Base-by-base conservation (phyloP, 2,329 filamentous ascomycete species). In the Lachnellula suecica region DNA sequence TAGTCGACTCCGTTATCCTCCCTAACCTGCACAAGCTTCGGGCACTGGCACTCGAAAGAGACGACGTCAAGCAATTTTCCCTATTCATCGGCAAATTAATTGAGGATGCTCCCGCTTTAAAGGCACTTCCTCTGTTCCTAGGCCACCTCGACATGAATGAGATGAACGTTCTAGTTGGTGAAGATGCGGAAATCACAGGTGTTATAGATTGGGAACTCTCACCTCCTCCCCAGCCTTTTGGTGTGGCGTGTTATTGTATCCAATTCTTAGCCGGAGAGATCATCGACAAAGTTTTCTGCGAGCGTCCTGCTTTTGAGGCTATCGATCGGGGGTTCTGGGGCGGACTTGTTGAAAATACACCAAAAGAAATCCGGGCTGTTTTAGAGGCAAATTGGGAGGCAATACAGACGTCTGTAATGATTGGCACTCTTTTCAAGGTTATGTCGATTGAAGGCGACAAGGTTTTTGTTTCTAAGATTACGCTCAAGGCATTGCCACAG, bases 111-210 rank as follows among this genome's bases (percentile, higher is more conserved):
- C 25, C 37, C n/a, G 7, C 47, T 34, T 31, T 51, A 19, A 51
- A 51, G 22, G 25, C 20, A 44, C 41, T 51, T 23, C 48, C 48
- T n/a, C 27, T 51, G n/a, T 51, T 51, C 49, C n/a, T 51, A 3
- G 29, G 22, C 13, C 34, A 42, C 31, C 22, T 51, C 25, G 31
- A 45, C 24, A 23, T 51, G 31, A 46, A 45, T 42, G 29, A 45
- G 29, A 37, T 51, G 41, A 51, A 51, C 19, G 37, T 51, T 40
- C 25, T 51, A 15, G 42, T 46, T n/a, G 43, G n/a, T 20, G 49
- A 51, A 31, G 29, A 46, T 41, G 20, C 31, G 11, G 27, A 51
- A 34, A 34, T 51, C 23, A 40, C 42, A 23, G 49, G 42, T 17
- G 29, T 46, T 35, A 31, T 51, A 24, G 49, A 51, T 19, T 51